Base-by-base conservation (phyloP, 106 monocot genomes). In the Allium sativum region DNA sequence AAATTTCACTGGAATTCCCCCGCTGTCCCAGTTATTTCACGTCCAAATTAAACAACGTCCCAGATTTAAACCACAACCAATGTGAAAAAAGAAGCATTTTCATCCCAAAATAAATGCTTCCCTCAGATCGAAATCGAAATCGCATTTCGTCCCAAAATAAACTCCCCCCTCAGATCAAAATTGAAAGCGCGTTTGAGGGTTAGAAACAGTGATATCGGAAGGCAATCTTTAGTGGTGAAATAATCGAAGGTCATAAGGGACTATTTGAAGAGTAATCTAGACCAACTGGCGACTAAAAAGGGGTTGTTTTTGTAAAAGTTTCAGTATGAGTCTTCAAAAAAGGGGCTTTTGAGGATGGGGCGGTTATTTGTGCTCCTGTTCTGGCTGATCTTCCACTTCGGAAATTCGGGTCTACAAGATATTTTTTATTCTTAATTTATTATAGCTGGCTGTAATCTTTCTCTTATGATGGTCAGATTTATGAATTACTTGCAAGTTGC, bases 331-430 rank as follows among this genome's bases (percentile, higher is more conserved):
- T 82, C 9, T 74, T 56, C 55, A 87, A 79, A 68, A 76, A 87
- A 79, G 86, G 86, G 20, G 71, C 60, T 61, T 87, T 87, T 74
- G 86, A 87, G 70, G 86, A 82, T 45, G 82, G 79, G 6, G 86
- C 86, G 40, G 52, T 87, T 53, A 44, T 87, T 68, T 87, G 82
- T 41, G 78, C 96, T 12, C 96, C 91, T 7, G 45, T 52, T 48
- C 51, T 45, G 6, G 45, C 65, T 9, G 96, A 98, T 62, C 67
- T 98, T 46, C 73, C 78, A 50, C 53, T 42, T 17, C 77, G 77
- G 79, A 67, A 62, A 46, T 73, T 68, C 40, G 84, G 95, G 95
- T 90, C 40, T 53, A 62, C 14, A 21, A 18, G 8, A 17, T 16
- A 16, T 55, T 41, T 42, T 55, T 9, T 44, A 55, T 42, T 16